phyloP scores from a whole-genome alignment of 768 basidiomycete species.

The Termitomyces sp. region DNA sequence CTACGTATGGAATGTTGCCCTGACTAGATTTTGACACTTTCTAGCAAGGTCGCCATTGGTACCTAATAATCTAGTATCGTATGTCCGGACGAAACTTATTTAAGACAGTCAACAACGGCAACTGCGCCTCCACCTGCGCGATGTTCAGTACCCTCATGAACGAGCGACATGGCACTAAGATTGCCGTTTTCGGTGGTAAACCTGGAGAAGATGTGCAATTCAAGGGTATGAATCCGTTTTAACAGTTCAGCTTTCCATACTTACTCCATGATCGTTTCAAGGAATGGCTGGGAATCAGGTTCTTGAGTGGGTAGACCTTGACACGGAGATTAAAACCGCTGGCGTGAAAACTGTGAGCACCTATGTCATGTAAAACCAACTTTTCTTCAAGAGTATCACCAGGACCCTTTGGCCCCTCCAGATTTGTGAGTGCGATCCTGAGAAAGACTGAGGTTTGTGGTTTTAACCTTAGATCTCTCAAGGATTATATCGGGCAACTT shows the following conservation, averaged over 20 bases:
- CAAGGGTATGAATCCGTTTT: slow-evolving; percentile 30
- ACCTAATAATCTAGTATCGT: slow-evolving; percentile 1
- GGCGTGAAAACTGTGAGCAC: slow-evolving; percentile 42
- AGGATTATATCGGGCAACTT: slow-evolving; percentile 42
- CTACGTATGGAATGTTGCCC: neutral
- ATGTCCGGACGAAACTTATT: neutral
- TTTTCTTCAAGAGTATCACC: neutral
- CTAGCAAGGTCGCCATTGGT: slow-evolving; percentile 45
- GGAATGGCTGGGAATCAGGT: slow-evolving; percentile 64
- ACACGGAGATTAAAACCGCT: slow-evolving; percentile 58
- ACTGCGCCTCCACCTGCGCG: slow-evolving; percentile 61
- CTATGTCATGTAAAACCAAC: neutral
- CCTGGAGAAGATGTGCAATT: slow-evolving; percentile 46
- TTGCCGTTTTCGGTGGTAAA: slow-evolving; percentile 56
- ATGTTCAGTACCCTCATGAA: slow-evolving; percentile 62
- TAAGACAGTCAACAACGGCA: slow-evolving; percentile 34
- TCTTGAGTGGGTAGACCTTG: slow-evolving; percentile 56
- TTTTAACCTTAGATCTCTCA: neutral
- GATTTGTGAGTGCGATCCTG: slow-evolving; percentile 32
- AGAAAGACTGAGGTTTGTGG: neutral
- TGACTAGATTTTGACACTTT: neutral
- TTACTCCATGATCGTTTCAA: slow-evolving; percentile 4
- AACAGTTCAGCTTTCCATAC: neutral
- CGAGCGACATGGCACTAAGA: slow-evolving; percentile 48
- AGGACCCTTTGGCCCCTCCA: slow-evolving; percentile 41